Conservation (phyloP, 179 eudicot species). For the Drosera spatulata region DNA sequence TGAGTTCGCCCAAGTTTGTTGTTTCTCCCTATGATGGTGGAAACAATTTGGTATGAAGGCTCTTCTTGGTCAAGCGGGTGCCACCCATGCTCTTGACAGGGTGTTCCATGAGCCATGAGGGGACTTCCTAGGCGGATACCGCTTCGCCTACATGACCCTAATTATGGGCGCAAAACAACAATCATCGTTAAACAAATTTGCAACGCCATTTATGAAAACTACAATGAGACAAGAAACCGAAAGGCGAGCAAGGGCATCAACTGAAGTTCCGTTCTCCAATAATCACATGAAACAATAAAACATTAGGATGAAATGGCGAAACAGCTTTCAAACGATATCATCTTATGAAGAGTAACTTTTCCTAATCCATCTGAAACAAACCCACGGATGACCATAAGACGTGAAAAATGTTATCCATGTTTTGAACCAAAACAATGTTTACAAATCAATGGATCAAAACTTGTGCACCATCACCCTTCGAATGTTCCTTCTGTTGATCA, state of each 20-base stretch:
- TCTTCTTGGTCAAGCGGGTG: too few relatives aligned
- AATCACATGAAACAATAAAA: not conserved
- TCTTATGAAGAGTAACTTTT: not conserved
- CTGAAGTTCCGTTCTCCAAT: not conserved
- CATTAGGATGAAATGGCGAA: not conserved
- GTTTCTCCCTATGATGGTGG: too few relatives aligned
- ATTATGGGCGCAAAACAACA: too few relatives aligned
- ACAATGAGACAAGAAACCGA: too few relatives aligned
- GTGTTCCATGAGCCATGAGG: too few relatives aligned
- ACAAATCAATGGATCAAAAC: constrained; percentile 17
- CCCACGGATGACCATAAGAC: not conserved
- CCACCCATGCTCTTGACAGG: too few relatives aligned
- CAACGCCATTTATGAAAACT: too few relatives aligned
- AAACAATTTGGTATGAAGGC: too few relatives aligned
- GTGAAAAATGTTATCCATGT: constrained; percentile 1
- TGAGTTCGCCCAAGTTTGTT: too few relatives aligned
- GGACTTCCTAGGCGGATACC: too few relatives aligned
- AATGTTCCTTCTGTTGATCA: constrained; percentile 8
- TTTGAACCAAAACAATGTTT: constrained; percentile 14
- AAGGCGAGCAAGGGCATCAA: not conserved
- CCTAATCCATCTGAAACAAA: not conserved
- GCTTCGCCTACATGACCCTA: too few relatives aligned
- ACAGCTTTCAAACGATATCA: not conserved
- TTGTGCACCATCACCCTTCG: constrained; percentile 17
- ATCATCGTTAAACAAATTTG: too few relatives aligned